Evolutionary conservation across 176 grass and related monocot species (phyloP), one percentile per base, ranked within the genome.

Genomic region (Aegilops sharonensis): DNA sequence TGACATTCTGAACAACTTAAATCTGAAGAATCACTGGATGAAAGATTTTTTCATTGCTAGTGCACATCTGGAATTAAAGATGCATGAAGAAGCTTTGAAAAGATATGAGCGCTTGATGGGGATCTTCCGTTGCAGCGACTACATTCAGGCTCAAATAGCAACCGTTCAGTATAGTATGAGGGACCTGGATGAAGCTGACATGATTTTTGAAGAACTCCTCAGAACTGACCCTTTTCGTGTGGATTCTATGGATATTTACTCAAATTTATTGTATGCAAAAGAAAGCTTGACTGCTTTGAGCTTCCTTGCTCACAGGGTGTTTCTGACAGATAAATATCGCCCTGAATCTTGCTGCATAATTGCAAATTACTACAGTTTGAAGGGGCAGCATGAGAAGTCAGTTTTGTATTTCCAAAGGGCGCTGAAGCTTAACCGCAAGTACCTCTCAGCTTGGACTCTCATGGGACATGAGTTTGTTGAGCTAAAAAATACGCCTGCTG

Each of bases 381-480:
- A 97, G 80, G 97, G 94, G 20, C 94, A 90, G 68, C 97, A 99
- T 87, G 97, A 96, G 76, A 99, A 94, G 84, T 93, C 97, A 67
- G 92, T 96, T 88, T 32, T 94, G 43, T 96, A 99, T 84, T 96
- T 96, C 85, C 89, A 88, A 78, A 90, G 94, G 59, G 97, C 97
- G 56, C 87, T 96, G 54, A 99, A 96, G 82, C 94, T 99, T 67
- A 99, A 97, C 77, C 85, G 92, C 29, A 99, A 99, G 83, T 99
- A 96, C 85, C 90, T 99, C 75, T 96, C 92, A 81, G 97, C 97
- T 77, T 99, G 97, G 97, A 99, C 97, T 23, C 89, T 97, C 12
- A 99, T 99, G 97, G 97, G 97, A 18, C 97, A 99, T 90, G 97
- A 99, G 81, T 99, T 87, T 90, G 94, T 99, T 37, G 97, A 99